Conservation (phyloP, 306 rosid genomes). For the Fagus crenata region DNA sequence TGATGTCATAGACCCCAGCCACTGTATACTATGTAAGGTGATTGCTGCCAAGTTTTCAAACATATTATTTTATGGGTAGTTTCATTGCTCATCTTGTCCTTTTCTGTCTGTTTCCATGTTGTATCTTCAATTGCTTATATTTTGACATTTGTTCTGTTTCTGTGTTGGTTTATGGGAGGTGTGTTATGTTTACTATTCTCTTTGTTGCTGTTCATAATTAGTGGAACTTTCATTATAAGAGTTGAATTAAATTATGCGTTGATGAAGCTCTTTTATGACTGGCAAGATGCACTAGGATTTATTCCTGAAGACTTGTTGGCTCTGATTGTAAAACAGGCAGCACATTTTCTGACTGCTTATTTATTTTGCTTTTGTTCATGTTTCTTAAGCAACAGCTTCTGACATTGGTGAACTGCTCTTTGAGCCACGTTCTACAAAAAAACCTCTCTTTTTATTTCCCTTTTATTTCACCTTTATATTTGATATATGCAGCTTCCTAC, state of each 20-base stretch:
- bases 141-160: neutral
- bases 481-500: slow-evolving; percentile 72
- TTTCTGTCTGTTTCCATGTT: neutral
- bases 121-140: neutral
- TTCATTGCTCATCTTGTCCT: neutral
- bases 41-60: neutral
- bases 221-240: neutral
- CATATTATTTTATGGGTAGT: neutral
- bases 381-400: neutral
- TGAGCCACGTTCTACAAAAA: neutral
- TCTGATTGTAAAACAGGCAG: neutral
- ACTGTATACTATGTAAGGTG: neutral
- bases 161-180: neutral
- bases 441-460: neutral
- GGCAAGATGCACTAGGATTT: neutral
- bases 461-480: slow-evolving; percentile 37
- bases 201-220: neutral
- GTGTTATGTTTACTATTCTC: neutral
- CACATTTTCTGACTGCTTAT: neutral
- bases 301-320: neutral
- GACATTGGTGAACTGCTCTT: neutral
- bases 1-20: neutral
- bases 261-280: neutral
- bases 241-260: neutral
- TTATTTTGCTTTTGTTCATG: neutral